Base-by-base conservation (phyloP, 192 early-diverging fungal genomes). In the Backusella circina region DNA sequence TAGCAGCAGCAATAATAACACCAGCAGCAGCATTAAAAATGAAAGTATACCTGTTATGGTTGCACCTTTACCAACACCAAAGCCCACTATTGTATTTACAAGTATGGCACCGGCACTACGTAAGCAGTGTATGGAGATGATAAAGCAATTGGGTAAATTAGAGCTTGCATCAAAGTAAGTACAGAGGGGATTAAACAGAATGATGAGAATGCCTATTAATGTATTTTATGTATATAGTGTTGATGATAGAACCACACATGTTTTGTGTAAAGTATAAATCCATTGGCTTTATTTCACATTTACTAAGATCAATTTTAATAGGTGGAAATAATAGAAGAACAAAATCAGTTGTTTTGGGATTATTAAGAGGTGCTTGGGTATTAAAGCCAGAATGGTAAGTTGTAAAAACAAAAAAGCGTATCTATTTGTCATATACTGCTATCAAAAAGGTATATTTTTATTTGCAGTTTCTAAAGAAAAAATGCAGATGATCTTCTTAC, bases 211-310 rank as follows among this genome's bases (percentile, higher is more conserved):
- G 7, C 21, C n/a, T n/a, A n/a, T 36, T 26, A 54, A 0, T 54
- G 6, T 18, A 23, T 51, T 51, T 21, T n/a, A n/a, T 12, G 23
- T 57, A 26, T 73, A n/a, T 71, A 75, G 78, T 4, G 68, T 79
- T 5, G 51, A 69, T 65, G 73, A 71, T 39, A 47, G 38, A n/a
- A 79, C 78, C 0, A 79, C 73, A 31, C 78, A 79, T 72, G 68
- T 75, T 23, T 39, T 79, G n/a, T 54, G 75, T 70, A 76, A 70
- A 51, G 41, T n/a, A 41, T 32, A 35, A 33, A 12, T n/a, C 16
- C 15, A 57, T 28, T 57, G 54, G 54, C 28, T n/a, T 15, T n/a
- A 50, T 33, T 31, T 41, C 7, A 57, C n/a, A n/a, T 31, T 61
- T 35, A 38, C 6, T 75, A 33, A 57, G 21, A 57, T 23, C 2